Evolutionary conservation across 768 basidiomycete species (phyloP).

Genomic region (Lyophyllum semitale): DNA sequence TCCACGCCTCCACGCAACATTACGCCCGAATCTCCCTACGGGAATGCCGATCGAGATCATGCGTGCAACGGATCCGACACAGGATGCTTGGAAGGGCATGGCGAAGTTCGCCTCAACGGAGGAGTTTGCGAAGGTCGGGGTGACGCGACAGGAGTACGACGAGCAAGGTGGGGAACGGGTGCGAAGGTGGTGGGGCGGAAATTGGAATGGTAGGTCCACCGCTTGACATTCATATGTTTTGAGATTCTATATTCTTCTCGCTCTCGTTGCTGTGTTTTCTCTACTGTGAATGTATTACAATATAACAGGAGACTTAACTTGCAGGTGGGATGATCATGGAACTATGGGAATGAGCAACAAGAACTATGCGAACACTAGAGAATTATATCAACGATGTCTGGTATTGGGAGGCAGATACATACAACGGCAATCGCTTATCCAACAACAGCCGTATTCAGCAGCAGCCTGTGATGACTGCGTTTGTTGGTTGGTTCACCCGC

Average conservation of each 20-base stretch:
- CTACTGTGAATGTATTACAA: slow-evolving; percentile 24
- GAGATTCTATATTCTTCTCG: neutral
- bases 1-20: slow-evolving; percentile 64
- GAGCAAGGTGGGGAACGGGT: slow-evolving; percentile 89
- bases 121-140: slow-evolving; percentile 53
- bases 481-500: slow-evolving; percentile 60
- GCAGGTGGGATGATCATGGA: slow-evolving; percentile 13
- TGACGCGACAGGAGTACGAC: slow-evolving; percentile 83
- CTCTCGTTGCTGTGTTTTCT: slow-evolving; percentile 10
- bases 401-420: slow-evolving; percentile 4
- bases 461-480: slow-evolving; percentile 48
- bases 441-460: slow-evolving; percentile 39
- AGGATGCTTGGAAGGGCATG: slow-evolving; percentile 95
- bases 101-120: slow-evolving; percentile 66
- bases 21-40: slow-evolving; percentile 87
- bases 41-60: slow-evolving; percentile 70
- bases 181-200: slow-evolving; percentile 91
- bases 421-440: neutral
- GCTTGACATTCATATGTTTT: neutral
- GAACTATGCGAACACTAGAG: neutral
- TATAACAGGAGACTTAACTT: slow-evolving; percentile 20
- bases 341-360: slow-evolving; percentile 7
- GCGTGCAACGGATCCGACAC: slow-evolving; percentile 61
- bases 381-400: neutral
- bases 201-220: slow-evolving; percentile 62